A percentile compares a stretch with the other conserved stretches of the same genome.
These are phyloP conservation scores for Irpex rosettiformis DNA, from an alignment of 1,284 basidiomycete species.

Conservation along the genomic window DNA sequence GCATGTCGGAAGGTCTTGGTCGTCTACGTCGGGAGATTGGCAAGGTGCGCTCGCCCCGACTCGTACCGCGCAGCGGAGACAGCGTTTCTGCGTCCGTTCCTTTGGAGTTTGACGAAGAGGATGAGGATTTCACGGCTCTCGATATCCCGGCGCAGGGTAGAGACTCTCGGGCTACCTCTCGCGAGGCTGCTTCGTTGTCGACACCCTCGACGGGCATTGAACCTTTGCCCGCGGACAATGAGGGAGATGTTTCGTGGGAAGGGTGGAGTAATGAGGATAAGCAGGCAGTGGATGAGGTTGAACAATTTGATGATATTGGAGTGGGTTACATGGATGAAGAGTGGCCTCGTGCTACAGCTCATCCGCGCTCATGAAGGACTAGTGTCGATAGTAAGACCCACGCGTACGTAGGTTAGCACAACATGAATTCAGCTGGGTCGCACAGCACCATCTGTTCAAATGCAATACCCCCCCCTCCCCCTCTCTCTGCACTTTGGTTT, in stretches of 20 bases:
- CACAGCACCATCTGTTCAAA: too few relatives aligned
- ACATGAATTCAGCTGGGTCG: not conserved
- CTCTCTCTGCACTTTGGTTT: too few relatives aligned
- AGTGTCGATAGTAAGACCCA: too few relatives aligned
- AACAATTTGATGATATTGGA: conserved; percentile 62
- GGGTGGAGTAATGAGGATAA: conserved; percentile 53
- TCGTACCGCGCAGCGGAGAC: conserved; percentile 18
- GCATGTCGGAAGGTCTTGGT: conserved; percentile 54
- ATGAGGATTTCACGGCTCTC: conserved; percentile 49
- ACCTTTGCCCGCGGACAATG: conserved; percentile 31
- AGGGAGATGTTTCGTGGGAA: conserved; percentile 37
- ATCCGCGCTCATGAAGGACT: not conserved
- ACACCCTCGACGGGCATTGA: conserved; percentile 37
- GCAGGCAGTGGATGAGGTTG: conserved; percentile 58
- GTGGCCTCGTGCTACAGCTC: conserved; percentile 3
- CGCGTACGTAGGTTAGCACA: too few relatives aligned
- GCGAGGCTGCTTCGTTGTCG: conserved; percentile 32
- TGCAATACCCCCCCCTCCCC: too few relatives aligned
- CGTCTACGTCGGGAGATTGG: conserved; percentile 52
- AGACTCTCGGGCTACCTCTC: conserved; percentile 28
- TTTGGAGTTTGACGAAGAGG: conserved; percentile 70
- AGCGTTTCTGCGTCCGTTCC: conserved; percentile 37
- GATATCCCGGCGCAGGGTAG: conserved; percentile 13
- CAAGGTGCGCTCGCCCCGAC: conserved; percentile 38
- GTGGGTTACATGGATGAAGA: conserved; percentile 65